Percentiles rank a stretch among this genome's conserved stretches.
Conservation (phyloP, 1,284 basidiomycete species). For the Ganoderma lucidum region DNA sequence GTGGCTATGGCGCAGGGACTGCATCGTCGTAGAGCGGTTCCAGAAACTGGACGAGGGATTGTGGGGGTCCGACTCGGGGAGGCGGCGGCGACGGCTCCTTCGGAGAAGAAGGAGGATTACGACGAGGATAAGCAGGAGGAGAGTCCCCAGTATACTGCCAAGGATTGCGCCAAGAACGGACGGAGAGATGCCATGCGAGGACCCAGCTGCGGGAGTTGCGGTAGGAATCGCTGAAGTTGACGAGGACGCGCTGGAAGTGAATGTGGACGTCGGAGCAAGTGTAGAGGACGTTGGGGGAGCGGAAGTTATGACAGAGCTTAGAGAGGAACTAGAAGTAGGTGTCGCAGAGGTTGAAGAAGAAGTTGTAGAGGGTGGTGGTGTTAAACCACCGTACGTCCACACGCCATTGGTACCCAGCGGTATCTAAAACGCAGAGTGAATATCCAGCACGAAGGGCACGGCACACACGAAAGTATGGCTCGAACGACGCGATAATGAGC, state of each 20-base stretch:
- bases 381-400: constrained; percentile 72
- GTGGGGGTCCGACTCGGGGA: constrained; percentile 14
- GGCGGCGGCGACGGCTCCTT: constrained; percentile 43
- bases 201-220: constrained; percentile 26
- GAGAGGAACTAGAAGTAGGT: constrained; percentile 35
- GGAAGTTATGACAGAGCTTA: constrained; percentile 37
- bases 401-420: constrained; percentile 64
- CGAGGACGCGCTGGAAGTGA: constrained; percentile 33
- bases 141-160: constrained; percentile 47
- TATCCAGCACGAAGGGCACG: not conserved
- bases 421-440: constrained; percentile 55
- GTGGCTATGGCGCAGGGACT: constrained; percentile 31
- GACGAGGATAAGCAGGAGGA: constrained; percentile 57
- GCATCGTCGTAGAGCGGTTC: constrained; percentile 40
- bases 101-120: constrained; percentile 60
- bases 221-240: constrained; percentile 35
- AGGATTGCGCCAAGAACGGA: constrained; percentile 42
- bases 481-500: constrained; percentile 6
- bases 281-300: constrained; percentile 33
- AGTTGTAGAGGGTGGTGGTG: constrained; percentile 52
- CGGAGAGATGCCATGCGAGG: constrained; percentile 40
- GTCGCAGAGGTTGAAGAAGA: constrained; percentile 34
- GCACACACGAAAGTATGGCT: not conserved
- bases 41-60: constrained; percentile 39
- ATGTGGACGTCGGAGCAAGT: constrained; percentile 10